Conservation (phyloP, 495 filamentous ascomycete genomes). For the Margaritispora aquatica region DNA sequence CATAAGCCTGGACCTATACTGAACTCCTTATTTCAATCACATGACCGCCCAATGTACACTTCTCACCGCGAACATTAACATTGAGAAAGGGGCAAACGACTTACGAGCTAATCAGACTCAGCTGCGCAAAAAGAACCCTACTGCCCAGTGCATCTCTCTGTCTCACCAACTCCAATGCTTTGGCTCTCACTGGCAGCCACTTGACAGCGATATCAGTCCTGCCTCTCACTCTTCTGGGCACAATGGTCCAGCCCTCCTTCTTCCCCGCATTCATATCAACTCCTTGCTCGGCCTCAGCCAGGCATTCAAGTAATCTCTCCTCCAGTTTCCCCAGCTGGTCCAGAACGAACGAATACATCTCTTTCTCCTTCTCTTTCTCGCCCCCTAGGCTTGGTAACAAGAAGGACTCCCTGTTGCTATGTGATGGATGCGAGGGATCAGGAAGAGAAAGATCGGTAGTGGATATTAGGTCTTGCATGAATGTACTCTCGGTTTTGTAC, state of each 20-base stretch:
- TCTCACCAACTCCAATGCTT: slow-evolving; percentile 40
- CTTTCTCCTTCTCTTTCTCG: slow-evolving; percentile 24
- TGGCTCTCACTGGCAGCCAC: slow-evolving; percentile 29
- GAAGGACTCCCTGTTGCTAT: neutral
- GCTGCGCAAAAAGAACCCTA: slow-evolving; percentile 31
- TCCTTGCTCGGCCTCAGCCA: slow-evolving; percentile 27
- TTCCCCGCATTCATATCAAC: neutral
- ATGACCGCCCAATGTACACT: too few relatives aligned
- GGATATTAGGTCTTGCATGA: slow-evolving; percentile 27
- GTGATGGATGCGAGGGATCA: neutral
- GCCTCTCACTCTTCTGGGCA: slow-evolving; percentile 24
- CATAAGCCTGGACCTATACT: neutral
- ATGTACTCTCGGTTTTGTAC: slow-evolving; percentile 33
- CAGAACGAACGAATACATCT: slow-evolving; percentile 32
- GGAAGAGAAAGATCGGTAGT: slow-evolving; percentile 8
- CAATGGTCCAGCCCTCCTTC: slow-evolving; percentile 21
- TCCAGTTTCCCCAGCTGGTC: slow-evolving; percentile 30
- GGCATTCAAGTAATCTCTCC: slow-evolving; percentile 26
- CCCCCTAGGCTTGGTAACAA: neutral
- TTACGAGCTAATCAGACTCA: slow-evolving; percentile 33
- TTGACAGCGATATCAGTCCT: slow-evolving; percentile 27
- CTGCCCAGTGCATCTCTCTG: slow-evolving; percentile 35
- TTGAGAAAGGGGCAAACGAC: slow-evolving; percentile 3
- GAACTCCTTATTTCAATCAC: neutral
- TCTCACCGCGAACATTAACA: too few relatives aligned